Evolutionary conservation across 345 rosid genomes (phyloP).

Genomic region (Gossypium longicalyx): DNA sequence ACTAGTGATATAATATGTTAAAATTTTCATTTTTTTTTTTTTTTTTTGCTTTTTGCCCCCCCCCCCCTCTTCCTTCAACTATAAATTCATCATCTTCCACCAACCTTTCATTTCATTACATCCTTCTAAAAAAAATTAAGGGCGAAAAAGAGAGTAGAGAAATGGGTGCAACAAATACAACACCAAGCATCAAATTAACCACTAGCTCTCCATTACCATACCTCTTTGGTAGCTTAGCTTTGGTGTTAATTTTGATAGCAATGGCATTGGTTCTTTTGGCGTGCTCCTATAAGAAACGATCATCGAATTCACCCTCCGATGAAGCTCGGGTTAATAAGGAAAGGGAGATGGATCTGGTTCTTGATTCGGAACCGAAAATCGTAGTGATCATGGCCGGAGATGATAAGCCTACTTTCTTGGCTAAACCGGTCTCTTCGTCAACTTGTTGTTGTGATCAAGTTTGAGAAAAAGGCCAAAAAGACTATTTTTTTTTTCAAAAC

Average conservation of each 20-base stretch:
- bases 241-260: conserved; percentile 32
- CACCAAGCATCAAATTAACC: conserved; percentile 22
- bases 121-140: background rate
- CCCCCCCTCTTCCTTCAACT: background rate
- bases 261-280: conserved; percentile 31
- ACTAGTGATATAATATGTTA: background rate
- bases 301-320: conserved; percentile 10
- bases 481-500: background rate
- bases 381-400: conserved; percentile 61
- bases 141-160: background rate
- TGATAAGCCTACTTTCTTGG: conserved; percentile 44
- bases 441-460: conserved; percentile 26
- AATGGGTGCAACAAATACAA: conserved; percentile 18
- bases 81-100: conserved; percentile 12
- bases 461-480: background rate
- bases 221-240: conserved; percentile 38
- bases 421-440: conserved; percentile 29
- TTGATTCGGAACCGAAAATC: conserved; percentile 35
- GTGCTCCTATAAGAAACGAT: conserved; percentile 30
- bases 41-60: background rate
- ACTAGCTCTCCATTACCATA: conserved; percentile 39
- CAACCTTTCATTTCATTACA: background rate
- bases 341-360: background rate
- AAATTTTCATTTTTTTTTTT: background rate
- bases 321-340: conserved; percentile 3